These are phyloP conservation scores for Salix caprea DNA, from an alignment of 345 rosid genomes.

Conservation along the genomic window DNA sequence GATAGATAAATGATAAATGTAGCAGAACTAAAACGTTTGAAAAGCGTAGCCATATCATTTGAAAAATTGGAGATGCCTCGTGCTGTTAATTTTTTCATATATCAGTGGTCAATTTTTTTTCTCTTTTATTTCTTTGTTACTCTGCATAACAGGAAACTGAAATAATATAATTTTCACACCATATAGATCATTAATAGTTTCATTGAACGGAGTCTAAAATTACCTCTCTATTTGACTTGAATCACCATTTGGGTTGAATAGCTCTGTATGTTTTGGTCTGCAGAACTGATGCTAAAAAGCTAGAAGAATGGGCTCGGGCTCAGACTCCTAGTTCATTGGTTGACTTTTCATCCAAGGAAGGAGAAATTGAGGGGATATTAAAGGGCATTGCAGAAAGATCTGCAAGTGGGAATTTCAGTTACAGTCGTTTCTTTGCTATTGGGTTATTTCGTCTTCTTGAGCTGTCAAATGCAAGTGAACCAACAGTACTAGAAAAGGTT, in stretches of 20 bases:
- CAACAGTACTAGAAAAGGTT: slow-evolving; percentile 81
- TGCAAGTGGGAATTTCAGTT: slow-evolving; percentile 66
- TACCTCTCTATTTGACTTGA: neutral
- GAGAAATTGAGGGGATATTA: slow-evolving; percentile 70
- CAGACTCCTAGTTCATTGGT: slow-evolving; percentile 66
- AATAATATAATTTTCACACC: neutral
- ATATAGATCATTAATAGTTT: neutral
- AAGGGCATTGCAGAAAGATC: slow-evolving; percentile 87
- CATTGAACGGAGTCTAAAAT: neutral
- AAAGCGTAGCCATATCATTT: neutral
- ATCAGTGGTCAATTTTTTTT: neutral
- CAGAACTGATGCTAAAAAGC: slow-evolving; percentile 76
- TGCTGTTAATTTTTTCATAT: neutral
- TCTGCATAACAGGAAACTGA: neutral
- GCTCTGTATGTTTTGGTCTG: slow-evolving; percentile 4
- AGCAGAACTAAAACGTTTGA: neutral
- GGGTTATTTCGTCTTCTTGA: slow-evolving; percentile 96
- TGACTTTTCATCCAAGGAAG: slow-evolving; percentile 71
- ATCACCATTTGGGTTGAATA: neutral
- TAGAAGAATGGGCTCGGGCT: slow-evolving; percentile 88
- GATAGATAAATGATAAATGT: neutral
- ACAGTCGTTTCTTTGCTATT: slow-evolving; percentile 96
- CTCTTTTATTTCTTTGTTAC: neutral
- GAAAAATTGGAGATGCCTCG: neutral
- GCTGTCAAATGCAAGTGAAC: slow-evolving; percentile 84